These are phyloP conservation scores for Lithospermum erythrorhizon DNA, from an alignment of 257 asterid species.

Conservation along the genomic window DNA sequence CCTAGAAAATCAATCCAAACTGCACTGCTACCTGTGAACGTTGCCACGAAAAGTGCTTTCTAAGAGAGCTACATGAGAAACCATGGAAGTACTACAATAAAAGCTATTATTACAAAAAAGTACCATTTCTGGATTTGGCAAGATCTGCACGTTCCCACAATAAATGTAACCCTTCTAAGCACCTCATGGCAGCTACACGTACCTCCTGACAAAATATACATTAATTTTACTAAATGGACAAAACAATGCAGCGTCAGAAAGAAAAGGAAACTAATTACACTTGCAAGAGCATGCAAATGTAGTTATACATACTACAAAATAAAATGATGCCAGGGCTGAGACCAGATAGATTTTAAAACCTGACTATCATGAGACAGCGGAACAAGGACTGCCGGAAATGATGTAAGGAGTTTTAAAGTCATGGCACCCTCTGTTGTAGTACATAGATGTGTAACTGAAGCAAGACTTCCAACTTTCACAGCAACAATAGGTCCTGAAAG, in stretches of 20 bases:
- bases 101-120: background rate
- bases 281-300: background rate
- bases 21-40: constrained; percentile 43
- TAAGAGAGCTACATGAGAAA: background rate
- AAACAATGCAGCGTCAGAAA: background rate
- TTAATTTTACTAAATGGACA: constrained; percentile 7
- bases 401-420: constrained; percentile 34
- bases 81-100: background rate
- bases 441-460: constrained; percentile 38
- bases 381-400: constrained; percentile 66
- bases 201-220: constrained; percentile 35
- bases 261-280: background rate
- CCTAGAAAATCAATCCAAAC: constrained; percentile 46
- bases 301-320: background rate
- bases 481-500: constrained; percentile 47
- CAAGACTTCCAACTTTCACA: constrained; percentile 66
- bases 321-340: background rate
- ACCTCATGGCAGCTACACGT: constrained; percentile 59
- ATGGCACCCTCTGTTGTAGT: constrained; percentile 42
- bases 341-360: constrained; percentile 31
- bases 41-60: constrained; percentile 14
- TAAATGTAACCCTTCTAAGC: constrained; percentile 44
- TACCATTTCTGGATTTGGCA: constrained; percentile 43
- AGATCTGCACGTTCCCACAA: constrained; percentile 30
- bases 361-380: constrained; percentile 65